Evolutionary conservation across 768 basidiomycete species (phyloP).

Genomic region (Auriscalpium orientale): DNA sequence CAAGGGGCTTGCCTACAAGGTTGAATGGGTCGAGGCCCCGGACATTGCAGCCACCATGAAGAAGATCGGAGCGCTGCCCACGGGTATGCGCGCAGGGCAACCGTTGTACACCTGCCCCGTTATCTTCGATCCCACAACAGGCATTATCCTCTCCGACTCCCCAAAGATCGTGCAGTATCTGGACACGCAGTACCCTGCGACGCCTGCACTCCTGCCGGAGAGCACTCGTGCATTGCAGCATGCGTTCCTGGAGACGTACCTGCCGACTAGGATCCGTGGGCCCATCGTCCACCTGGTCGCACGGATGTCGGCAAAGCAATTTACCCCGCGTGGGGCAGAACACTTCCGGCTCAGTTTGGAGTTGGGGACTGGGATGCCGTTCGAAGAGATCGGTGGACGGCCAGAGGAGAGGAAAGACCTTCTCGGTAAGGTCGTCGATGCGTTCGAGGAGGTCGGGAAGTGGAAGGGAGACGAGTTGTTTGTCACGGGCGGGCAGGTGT

Average conservation of each 20-base stretch:
- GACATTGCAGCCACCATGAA: neutral
- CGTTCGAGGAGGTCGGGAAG: neutral
- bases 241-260: neutral
- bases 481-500: neutral
- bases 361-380: neutral
- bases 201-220: conserved; percentile 4
- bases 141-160: conserved; percentile 12
- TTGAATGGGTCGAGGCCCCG: neutral
- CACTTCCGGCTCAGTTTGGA: conserved; percentile 7
- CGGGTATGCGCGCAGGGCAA: neutral
- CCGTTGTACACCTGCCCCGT: conserved; percentile 13
- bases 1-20: neutral
- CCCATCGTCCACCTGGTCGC: neutral
- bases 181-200: conserved; percentile 10
- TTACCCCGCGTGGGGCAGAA: conserved; percentile 2
- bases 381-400: neutral
- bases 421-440: neutral
- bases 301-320: neutral
- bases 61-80: neutral
- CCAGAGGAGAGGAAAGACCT: neutral
- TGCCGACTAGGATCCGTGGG: neutral
- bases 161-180: conserved; percentile 11
- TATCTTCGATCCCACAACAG: conserved; percentile 9
- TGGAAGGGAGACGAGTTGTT: neutral
- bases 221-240: conserved; percentile 3